These are phyloP conservation scores for Dimocarpus longan DNA, from an alignment of 345 rosid species.

Conservation along the genomic window DNA sequence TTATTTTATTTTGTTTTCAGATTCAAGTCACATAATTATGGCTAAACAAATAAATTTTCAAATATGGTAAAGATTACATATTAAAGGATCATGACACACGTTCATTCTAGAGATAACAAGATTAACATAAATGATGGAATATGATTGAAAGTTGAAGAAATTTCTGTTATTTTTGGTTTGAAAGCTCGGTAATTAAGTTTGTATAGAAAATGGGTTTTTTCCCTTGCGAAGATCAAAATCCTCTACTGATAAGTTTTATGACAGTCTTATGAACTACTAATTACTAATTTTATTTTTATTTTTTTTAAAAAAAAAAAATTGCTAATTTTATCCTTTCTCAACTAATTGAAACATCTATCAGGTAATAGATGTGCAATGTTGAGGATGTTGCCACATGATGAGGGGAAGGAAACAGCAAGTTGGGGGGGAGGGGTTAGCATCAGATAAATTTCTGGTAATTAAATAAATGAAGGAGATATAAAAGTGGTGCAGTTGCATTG, in stretches of 20 bases:
- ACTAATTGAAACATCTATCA: not conserved
- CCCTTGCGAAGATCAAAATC: too few species aligned
- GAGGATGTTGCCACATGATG: slow-evolving; percentile 1
- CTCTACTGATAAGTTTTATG: too few species aligned
- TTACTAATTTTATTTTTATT: too few species aligned
- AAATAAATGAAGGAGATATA: slow-evolving; percentile 19
- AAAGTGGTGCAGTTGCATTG: slow-evolving; percentile 43
- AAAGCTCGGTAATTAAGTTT: not conserved
- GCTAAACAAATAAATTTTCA: not conserved
- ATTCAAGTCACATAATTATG: not conserved
- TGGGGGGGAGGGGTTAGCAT: slow-evolving; percentile 9
- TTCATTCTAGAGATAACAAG: too few species aligned
- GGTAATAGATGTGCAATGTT: not conserved
- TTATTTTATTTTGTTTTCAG: not conserved
- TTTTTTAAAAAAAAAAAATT: too few species aligned
- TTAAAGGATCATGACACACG: too few species aligned
- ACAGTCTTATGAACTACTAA: too few species aligned
- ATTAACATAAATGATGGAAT: not conserved
- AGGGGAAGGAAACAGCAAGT: slow-evolving; percentile 5
- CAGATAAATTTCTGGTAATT: slow-evolving; percentile 21
- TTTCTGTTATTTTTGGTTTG: too few species aligned
- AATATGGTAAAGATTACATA: too few species aligned
- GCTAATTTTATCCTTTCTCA: not conserved
- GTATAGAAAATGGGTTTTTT: too few species aligned
- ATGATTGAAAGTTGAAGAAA: not conserved